phyloP scores from a whole-genome alignment of 371 early-diverging fungal species.

The Mucor circinelloides region DNA sequence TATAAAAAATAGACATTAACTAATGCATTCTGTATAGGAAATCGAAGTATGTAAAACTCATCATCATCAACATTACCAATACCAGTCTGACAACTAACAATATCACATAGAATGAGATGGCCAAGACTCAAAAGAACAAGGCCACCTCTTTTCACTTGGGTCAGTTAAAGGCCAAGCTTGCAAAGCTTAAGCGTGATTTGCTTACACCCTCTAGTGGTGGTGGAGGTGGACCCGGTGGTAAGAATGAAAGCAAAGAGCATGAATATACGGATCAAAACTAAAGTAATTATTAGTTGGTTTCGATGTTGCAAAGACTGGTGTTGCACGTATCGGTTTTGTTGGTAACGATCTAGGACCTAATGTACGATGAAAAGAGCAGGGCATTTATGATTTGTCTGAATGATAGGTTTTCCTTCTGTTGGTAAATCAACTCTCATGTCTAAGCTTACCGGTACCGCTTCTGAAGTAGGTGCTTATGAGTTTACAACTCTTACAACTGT shows the following conservation, averaged over 20 bases:
- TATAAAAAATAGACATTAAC: neutral
- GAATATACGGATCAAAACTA: neutral
- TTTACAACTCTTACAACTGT: conserved; percentile 99
- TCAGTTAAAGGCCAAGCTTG: conserved; percentile 98
- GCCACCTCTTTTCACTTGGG: conserved; percentile 99
- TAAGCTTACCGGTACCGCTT: conserved; percentile 97
- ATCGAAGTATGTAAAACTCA: conserved; percentile 52
- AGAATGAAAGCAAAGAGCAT: neutral
- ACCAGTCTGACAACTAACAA: neutral
- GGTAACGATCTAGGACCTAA: conserved; percentile 38
- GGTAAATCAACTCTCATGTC: conserved; percentile 98
- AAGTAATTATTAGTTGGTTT: conserved; percentile 72
- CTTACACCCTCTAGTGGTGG: conserved; percentile 84
- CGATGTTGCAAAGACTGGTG: conserved; percentile 97
- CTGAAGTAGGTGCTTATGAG: conserved; percentile 97
- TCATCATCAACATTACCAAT: neutral
- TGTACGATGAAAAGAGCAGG: neutral
- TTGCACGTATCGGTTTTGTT: conserved; percentile 94
- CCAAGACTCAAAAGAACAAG: conserved; percentile 79
- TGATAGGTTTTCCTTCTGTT: conserved; percentile 95
- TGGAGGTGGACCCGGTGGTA: conserved; percentile 79
- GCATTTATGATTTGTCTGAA: neutral
- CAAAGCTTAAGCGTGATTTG: conserved; percentile 94
- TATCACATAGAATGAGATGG: conserved; percentile 59
- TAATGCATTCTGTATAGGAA: conserved; percentile 39